phyloP scores from a whole-genome alignment of 768 basidiomycete genomes.

The Leccinum ochraceum region DNA sequence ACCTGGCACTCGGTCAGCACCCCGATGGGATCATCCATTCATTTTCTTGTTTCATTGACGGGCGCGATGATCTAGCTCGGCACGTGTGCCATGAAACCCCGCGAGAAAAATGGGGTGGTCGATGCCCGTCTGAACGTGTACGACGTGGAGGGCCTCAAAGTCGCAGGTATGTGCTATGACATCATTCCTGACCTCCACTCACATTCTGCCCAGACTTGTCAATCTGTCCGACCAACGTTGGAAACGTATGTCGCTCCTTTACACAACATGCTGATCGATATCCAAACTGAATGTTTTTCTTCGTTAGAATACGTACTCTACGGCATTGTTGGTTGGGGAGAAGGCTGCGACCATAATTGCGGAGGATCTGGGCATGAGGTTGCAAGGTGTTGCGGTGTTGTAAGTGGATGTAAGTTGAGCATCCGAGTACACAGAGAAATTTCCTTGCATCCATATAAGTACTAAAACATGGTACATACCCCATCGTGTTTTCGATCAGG shows the following conservation, averaged over 20 bases:
- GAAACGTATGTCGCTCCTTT: conserved; percentile 1
- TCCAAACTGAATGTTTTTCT: background rate
- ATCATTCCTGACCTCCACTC: background rate
- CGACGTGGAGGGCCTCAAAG: conserved; percentile 13
- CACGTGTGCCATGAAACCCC: conserved; percentile 65
- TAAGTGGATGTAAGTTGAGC: background rate
- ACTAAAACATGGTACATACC: conserved; percentile 29
- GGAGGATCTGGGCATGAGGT: background rate
- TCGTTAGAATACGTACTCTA: background rate
- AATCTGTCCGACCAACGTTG: conserved; percentile 12
- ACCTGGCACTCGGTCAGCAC: conserved; percentile 1
- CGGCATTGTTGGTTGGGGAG: background rate
- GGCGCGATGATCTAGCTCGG: conserved; percentile 20
- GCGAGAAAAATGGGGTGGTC: conserved; percentile 10
- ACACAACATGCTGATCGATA: background rate
- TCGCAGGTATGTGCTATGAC: conserved; percentile 13
- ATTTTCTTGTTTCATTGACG: background rate
- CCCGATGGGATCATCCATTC: background rate
- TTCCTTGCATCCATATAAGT: too few species aligned
- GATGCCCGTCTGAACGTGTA: conserved; percentile 18
- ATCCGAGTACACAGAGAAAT: too few species aligned
- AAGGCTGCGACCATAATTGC: background rate
- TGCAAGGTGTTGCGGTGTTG: background rate
- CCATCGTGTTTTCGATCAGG: conserved; percentile 19
- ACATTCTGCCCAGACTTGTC: conserved; percentile 1